Base-by-base conservation (phyloP, 768 basidiomycete species). In the Mycena amicta region DNA sequence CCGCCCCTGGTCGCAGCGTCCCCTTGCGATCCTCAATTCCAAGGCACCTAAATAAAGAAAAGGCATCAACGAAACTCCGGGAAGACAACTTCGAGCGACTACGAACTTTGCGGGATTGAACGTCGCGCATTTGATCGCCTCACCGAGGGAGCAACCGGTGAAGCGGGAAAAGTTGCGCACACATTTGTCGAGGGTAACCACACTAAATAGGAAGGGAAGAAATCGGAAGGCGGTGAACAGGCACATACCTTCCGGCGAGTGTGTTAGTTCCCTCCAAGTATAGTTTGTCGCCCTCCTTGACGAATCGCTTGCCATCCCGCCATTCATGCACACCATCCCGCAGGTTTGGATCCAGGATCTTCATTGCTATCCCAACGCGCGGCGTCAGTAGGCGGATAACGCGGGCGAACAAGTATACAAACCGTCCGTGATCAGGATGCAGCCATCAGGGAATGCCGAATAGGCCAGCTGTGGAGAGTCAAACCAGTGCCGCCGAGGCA, bases 361-460 rank as follows among this genome's bases (percentile, higher is more conserved):
- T 88, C 86, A 92, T 89, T 8, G 92, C 92, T 93, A 70, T 49
- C 52, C 13, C 30, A 23, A 47, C 26, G 8, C n/a, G 31, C 31
- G 40, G 29, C 5, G 28, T 23, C 11, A 29, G 47, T 20, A 27
- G 31, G 41, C 20, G 47, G 43, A 13, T 20, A 8, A 57, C 33
- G 11, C 30, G 16, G 31, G 37, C 31, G 23, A 20, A 23, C 2
- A 22, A 45, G 27, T 18, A 28, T 33, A 27, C 18, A 18, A 71
- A 94, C 93, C 92, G 73, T 96, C 94, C 0, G 94, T 95, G 58
- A 95, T 88, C 50, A 96, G 79, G 31, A 96, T 86, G 67, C 93
- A 95, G 2, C 93, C 90, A 6, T 93, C 89, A 8, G 89, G 89
- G 66, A 88, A 87, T 0, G 89, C 83, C 30, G 87, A 84, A 71